These are phyloP conservation scores for Colletotrichum sp. DNA, from an alignment of 2,329 filamentous ascomycete genomes.

Conservation along the genomic window DNA sequence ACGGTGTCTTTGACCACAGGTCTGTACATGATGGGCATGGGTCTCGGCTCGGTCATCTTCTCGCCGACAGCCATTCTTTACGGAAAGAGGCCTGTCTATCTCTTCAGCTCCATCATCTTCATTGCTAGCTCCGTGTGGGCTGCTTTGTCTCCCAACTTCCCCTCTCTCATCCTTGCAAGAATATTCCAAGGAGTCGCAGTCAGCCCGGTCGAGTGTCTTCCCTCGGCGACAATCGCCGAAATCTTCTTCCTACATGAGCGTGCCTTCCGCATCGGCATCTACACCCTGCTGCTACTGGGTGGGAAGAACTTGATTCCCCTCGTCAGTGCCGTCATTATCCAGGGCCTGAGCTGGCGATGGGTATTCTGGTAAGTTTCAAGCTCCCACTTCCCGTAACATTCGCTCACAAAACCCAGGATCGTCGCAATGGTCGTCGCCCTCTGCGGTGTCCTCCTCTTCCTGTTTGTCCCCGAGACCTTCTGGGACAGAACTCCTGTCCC, in stretches of 20 bases:
- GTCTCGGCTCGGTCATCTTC: slow-evolving; percentile 81
- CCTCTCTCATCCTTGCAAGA: slow-evolving; percentile 79
- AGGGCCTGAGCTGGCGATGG: slow-evolving; percentile 84
- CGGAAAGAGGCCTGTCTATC: slow-evolving; percentile 90
- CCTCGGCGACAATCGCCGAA: slow-evolving; percentile 92
- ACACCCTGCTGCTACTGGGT: slow-evolving; percentile 85
- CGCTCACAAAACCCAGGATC: slow-evolving; percentile 59
- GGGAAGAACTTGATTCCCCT: slow-evolving; percentile 92
- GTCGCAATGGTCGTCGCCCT: slow-evolving; percentile 81
- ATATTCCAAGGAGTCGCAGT: slow-evolving; percentile 89
- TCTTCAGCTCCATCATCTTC: slow-evolving; percentile 79
- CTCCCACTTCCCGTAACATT: too few species aligned
- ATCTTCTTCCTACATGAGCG: slow-evolving; percentile 96
- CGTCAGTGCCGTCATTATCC: slow-evolving; percentile 84
- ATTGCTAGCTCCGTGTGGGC: slow-evolving; percentile 82
- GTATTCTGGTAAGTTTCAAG: slow-evolving; percentile 73
- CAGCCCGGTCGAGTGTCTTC: slow-evolving; percentile 89
- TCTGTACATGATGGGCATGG: slow-evolving; percentile 92
- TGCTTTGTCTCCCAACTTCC: slow-evolving; percentile 80
- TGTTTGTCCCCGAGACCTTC: slow-evolving; percentile 94
- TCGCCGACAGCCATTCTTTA: slow-evolving; percentile 91
- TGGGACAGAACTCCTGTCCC: slow-evolving; percentile 82
- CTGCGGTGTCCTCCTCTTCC: slow-evolving; percentile 74
- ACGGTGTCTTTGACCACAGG: slow-evolving; percentile 87
- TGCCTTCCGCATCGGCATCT: slow-evolving; percentile 91